Percentiles rank a stretch among this genome's conserved stretches.
Evolutionary conservation across 2,329 filamentous ascomycete genomes (phyloP).

Genomic region (Stylonectria norvegica): DNA sequence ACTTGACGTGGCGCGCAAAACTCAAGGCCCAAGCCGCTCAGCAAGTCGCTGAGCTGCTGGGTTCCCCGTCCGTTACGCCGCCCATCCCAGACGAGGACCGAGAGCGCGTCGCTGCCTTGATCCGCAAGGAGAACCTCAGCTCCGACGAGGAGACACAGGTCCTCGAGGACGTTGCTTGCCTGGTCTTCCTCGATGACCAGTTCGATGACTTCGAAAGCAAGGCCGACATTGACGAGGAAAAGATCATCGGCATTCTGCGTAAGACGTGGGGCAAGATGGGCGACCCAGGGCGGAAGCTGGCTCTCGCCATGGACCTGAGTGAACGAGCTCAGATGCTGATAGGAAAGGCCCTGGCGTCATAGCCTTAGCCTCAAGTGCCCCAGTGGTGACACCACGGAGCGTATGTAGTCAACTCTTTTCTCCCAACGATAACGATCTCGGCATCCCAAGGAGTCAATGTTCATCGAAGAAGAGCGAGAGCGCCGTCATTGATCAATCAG

Average conservation of each 20-base stretch:
- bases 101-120: constrained; percentile 63
- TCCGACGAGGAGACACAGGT: constrained; percentile 61
- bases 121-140: constrained; percentile 73
- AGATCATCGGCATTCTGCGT: constrained; percentile 66
- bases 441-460: not conserved
- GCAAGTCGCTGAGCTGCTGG: constrained; percentile 54
- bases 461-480: not conserved
- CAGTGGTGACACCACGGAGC: no score
- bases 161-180: constrained; percentile 80
- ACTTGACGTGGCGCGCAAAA: constrained; percentile 74
- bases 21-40: constrained; percentile 63
- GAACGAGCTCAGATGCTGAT: constrained; percentile 61
- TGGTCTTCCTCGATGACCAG: constrained; percentile 85
- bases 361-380: no score
- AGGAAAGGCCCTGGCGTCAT: constrained; percentile 53
- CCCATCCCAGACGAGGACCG: constrained; percentile 48
- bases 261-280: constrained; percentile 80
- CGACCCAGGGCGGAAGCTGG: constrained; percentile 57
- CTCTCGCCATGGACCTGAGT: constrained; percentile 62
- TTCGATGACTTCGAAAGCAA: constrained; percentile 73
- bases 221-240: constrained; percentile 67
- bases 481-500: no score
- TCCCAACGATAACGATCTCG: not conserved
- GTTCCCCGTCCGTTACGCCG: constrained; percentile 34
- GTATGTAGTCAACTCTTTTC: not conserved